Evolutionary conservation across 2,329 filamentous ascomycete species (phyloP).

Genomic region (Alternaria infectoria): DNA sequence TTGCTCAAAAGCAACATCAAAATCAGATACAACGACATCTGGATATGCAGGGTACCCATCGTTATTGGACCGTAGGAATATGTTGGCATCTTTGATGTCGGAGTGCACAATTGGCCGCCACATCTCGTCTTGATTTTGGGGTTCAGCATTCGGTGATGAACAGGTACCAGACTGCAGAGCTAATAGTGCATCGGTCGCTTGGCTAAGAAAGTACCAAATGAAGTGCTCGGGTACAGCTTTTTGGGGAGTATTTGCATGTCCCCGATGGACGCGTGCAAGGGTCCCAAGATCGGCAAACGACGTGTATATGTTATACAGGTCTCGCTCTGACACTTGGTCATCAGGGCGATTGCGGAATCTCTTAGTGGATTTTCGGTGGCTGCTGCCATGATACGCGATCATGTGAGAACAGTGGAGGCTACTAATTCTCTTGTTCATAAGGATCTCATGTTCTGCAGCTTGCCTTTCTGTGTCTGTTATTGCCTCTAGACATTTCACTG

Average conservation of each 20-base stretch:
- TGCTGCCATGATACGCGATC: neutral
- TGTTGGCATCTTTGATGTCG: neutral
- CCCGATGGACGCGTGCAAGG: neutral
- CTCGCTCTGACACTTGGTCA: too few species aligned
- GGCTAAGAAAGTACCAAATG: neutral
- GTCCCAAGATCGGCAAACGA: neutral
- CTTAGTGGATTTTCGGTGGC: neutral
- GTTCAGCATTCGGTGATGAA: neutral
- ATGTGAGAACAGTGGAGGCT: neutral
- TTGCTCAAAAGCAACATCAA: neutral
- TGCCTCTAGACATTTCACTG: neutral
- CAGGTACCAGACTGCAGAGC: neutral
- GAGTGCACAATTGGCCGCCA: neutral
- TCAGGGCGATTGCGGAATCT: too few species aligned
- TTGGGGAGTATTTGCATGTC: too few species aligned
- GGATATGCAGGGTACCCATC: neutral
- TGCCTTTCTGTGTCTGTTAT: neutral
- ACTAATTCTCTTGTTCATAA: neutral
- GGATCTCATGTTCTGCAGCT: too few species aligned
- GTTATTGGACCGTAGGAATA: neutral
- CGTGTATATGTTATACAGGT: neutral
- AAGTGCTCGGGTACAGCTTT: neutral
- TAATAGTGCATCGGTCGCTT: neutral
- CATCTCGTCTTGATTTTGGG: fast-evolving
- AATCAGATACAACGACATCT: neutral